Evolutionary conservation across 106 monocot genomes (phyloP).

Genomic region (Platanthera zijinensis): DNA sequence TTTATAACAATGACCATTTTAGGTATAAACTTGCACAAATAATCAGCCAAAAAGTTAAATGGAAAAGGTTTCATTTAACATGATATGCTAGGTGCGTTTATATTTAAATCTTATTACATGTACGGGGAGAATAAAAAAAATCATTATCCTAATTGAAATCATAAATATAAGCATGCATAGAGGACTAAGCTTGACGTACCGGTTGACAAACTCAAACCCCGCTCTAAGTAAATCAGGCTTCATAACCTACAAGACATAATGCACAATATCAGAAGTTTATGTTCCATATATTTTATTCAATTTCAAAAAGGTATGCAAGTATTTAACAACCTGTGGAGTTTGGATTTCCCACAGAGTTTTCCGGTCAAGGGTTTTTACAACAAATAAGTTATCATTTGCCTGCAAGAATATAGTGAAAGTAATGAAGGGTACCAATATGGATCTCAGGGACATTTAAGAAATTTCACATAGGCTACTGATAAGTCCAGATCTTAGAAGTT

Average conservation of each 20-base stretch:
- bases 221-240: conserved; percentile 71
- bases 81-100: background rate
- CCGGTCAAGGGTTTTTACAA: conserved; percentile 87
- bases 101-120: background rate
- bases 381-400: conserved; percentile 73
- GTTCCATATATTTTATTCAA: background rate
- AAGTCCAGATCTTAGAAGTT: background rate
- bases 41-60: background rate
- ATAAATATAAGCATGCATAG: background rate
- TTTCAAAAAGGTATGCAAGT: background rate
- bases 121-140: background rate
- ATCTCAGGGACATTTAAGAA: background rate
- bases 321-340: conserved; percentile 82
- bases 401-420: conserved; percentile 22
- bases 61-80: background rate
- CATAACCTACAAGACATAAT: conserved; percentile 57
- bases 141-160: background rate
- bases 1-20: background rate
- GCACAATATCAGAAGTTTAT: background rate
- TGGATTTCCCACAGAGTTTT: conserved; percentile 99
- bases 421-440: too few species aligned
- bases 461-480: too few species aligned
- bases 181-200: conserved; percentile 25
- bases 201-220: conserved; percentile 89
- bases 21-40: background rate